A percentile compares a stretch with the other conserved stretches of the same genome.
These are phyloP conservation scores for Phalaenopsis equestris DNA, from an alignment of 106 monocot genomes.

Conservation along the genomic window DNA sequence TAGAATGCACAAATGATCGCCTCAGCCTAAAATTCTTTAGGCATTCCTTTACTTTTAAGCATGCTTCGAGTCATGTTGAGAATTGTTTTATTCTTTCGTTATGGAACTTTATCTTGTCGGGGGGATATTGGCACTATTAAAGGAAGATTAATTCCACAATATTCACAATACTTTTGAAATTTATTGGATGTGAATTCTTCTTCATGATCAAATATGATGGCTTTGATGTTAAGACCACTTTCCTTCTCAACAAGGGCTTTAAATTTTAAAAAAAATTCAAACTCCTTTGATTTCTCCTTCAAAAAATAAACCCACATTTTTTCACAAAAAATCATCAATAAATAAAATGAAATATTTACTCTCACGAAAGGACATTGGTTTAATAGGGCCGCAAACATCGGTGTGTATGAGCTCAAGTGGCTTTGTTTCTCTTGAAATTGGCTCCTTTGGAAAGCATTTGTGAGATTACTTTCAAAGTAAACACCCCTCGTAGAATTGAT, in stretches of 20 bases:
- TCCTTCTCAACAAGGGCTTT: not conserved
- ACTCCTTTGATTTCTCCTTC: not conserved
- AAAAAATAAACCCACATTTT: constrained; percentile 1
- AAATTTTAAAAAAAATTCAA: not conserved
- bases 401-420: constrained; percentile 6
- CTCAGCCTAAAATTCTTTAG: too few species aligned
- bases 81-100: too few species aligned
- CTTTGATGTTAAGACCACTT: too few species aligned
- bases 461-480: constrained; percentile 3
- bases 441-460: constrained; percentile 5
- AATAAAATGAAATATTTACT: constrained; percentile 9
- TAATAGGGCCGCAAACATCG: constrained; percentile 9
- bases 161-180: not conserved
- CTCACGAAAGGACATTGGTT: not conserved
- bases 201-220: not conserved
- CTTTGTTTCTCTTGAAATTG: constrained; percentile 1
- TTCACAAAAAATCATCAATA: constrained; percentile 10
- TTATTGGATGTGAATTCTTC: not conserved
- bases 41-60: too few species aligned
- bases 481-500: constrained; percentile 17
- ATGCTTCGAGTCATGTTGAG: too few species aligned
- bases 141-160: not conserved
- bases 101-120: too few species aligned
- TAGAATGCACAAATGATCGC: too few species aligned
- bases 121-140: too few species aligned